Evolutionary conservation across 2,329 filamentous ascomycete genomes (phyloP).

Genomic region (Eutypella sp.): DNA sequence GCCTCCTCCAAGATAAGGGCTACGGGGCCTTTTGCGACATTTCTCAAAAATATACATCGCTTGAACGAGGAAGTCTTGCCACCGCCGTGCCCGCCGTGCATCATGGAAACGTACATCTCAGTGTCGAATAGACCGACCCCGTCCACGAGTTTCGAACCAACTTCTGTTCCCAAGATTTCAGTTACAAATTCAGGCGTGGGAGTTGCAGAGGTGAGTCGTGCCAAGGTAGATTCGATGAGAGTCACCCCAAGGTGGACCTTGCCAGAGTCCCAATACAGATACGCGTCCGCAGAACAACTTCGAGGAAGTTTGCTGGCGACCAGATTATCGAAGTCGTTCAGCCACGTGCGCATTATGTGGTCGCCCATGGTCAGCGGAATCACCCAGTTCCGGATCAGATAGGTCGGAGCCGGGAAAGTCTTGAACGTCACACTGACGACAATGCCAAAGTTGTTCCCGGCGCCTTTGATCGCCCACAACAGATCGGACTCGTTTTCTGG

Average conservation of each 20-base stretch:
- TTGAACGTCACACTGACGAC: conserved; percentile 49
- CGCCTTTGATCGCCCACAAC: conserved; percentile 54
- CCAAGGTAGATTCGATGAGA: conserved; percentile 36
- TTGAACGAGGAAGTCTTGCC: conserved; percentile 62
- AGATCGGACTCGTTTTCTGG: conserved; percentile 46
- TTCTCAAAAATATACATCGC: conserved; percentile 55
- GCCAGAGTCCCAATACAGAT: conserved; percentile 45
- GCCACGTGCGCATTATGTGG: conserved; percentile 26
- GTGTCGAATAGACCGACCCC: conserved; percentile 48
- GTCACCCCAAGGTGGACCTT: conserved; percentile 48
- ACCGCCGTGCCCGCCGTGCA: conserved; percentile 54
- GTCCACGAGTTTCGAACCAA: conserved; percentile 35
- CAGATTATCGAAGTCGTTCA: conserved; percentile 35
- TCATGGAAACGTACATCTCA: conserved; percentile 55
- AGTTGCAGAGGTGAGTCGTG: conserved; percentile 6
- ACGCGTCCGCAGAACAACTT: conserved; percentile 47
- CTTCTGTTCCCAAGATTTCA: conserved; percentile 29
- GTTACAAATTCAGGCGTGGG: conserved; percentile 6
- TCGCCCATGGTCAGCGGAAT: conserved; percentile 27
- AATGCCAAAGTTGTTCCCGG: conserved; percentile 56
- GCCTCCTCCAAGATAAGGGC: conserved; percentile 36
- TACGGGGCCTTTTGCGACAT: conserved; percentile 33
- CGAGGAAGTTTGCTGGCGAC: conserved; percentile 35
- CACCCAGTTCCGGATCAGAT: conserved; percentile 36
- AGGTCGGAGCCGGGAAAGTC: conserved; percentile 36